phyloP scores from a whole-genome alignment of 495 filamentous ascomycete species.

The Penicillium lagena region DNA sequence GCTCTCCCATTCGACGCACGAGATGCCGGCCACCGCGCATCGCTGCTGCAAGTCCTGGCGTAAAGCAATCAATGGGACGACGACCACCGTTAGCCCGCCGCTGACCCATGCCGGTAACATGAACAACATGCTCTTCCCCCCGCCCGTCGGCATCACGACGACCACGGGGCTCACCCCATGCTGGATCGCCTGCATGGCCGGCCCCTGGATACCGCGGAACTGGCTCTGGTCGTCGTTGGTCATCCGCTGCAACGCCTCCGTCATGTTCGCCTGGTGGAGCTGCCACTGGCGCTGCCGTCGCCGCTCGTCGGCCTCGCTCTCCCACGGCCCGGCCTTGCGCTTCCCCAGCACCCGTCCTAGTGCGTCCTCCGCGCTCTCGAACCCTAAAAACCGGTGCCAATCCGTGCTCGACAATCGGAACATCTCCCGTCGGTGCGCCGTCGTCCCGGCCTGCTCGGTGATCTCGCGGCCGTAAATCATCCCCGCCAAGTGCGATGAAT shows the following conservation, averaged over 20 bases:
- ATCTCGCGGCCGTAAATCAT: conserved; percentile 11
- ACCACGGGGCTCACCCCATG: conserved; percentile 6
- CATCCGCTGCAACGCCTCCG: conserved; percentile 7
- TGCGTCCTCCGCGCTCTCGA: too few species aligned
- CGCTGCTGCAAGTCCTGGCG: conserved; percentile 8
- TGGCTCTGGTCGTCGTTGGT: conserved; percentile 1
- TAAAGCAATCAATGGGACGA: conserved; percentile 9
- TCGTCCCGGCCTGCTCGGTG: conserved; percentile 6
- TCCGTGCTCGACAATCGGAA: conserved; percentile 5
- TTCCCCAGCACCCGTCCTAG: too few species aligned
- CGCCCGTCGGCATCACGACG: conserved; percentile 10
- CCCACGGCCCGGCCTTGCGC: too few species aligned
- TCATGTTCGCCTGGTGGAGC: background rate
- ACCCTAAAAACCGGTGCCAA: conserved; percentile 2
- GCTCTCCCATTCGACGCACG: conserved; percentile 7
- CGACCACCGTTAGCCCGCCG: conserved; percentile 6
- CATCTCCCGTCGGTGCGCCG: conserved; percentile 1
- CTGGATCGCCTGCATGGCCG: conserved; percentile 1
- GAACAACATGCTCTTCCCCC: conserved; percentile 17
- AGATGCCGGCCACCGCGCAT: background rate
- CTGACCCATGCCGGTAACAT: conserved; percentile 15
- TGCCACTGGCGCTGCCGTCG: too few species aligned
- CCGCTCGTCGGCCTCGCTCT: too few species aligned
- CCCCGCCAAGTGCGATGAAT: conserved; percentile 7
- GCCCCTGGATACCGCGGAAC: conserved; percentile 1